Base-by-base conservation (phyloP, 2,329 filamentous ascomycete species). In the Kalmusia sp. region DNA sequence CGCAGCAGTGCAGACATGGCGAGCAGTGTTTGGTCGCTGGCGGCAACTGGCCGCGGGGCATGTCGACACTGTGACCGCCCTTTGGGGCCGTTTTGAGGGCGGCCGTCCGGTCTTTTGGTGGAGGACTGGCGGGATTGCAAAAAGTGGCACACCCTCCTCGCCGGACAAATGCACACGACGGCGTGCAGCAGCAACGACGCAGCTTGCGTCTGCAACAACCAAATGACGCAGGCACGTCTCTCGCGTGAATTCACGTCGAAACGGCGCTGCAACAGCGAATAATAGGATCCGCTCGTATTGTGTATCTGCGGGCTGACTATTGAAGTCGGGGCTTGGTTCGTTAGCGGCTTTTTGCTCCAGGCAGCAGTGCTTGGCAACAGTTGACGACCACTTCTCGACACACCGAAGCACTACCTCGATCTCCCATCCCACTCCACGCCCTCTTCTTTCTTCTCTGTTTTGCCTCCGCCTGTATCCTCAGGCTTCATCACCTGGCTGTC, bases 401-500 rank as follows among this genome's bases (percentile, higher is more conserved):
- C 54, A 56, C 57, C 57, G 52, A 56, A 54, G 49, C 55, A 52
- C 61, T 55, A 48, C 41, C 53, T 52, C 57, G 58, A 55, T 48
- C 52, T 59, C 59, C 58, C 51, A 52, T 56, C 59, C 54, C 59
- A 55, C 55, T 54, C 58, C 51, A 59, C 57, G 50, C 28, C 55
- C 51, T 51, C 55, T 52, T 47, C 55, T 47, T 39, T 43, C 52
- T 51, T 50, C 55, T 58, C 51, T 44, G 50, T 58, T 55, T 50
- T 58, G 28, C 46, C 28, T 50, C 50, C 35, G 52, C 58, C 55
- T 62, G 31, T 49, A 11, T 68, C 60, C 63, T 69, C 51, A 72
- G 68, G 70, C 68, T 56, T 62, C 59, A 53, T 58, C 53, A 61
- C 52, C 62, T 56, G 52, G 44, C 54, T 59, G 57, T 60, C 62